phyloP scores from a whole-genome alignment of 225 moss, liverwort and hornwort genomes.

The Bryum argenteum region DNA sequence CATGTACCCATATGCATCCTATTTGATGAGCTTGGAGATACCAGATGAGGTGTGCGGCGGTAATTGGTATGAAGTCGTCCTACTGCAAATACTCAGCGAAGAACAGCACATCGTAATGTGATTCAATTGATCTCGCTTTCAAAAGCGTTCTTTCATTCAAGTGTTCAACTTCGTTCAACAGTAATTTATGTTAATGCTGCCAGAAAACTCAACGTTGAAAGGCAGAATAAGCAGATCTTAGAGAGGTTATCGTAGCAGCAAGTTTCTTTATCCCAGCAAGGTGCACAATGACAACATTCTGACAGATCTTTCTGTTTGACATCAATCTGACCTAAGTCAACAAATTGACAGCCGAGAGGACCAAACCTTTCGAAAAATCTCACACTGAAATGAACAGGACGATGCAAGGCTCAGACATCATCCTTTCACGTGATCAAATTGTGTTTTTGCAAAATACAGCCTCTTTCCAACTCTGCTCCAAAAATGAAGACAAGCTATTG shows the following conservation, averaged over 20 bases:
- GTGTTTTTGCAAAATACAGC: slow-evolving; percentile 40
- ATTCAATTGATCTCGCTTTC: too few species aligned
- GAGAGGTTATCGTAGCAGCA: background rate
- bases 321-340: slow-evolving; percentile 24
- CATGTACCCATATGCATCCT: too few species aligned
- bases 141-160: too few species aligned
- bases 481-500: slow-evolving; percentile 56
- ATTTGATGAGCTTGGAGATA: too few species aligned
- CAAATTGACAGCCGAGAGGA: slow-evolving; percentile 23
- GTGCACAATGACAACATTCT: background rate
- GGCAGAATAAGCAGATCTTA: too few species aligned
- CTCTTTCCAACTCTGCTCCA: slow-evolving; percentile 51
- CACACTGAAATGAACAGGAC: slow-evolving; percentile 32
- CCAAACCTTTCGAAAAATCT: slow-evolving; percentile 30
- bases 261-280: slow-evolving; percentile 24
- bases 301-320: slow-evolving; percentile 1
- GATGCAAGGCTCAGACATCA: slow-evolving; percentile 19
- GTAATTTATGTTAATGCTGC: too few species aligned
- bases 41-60: too few species aligned
- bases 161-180: too few species aligned
- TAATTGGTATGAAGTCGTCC: too few species aligned
- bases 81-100: too few species aligned
- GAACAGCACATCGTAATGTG: too few species aligned
- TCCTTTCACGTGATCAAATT: slow-evolving; percentile 35
- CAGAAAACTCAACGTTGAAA: too few species aligned